phyloP scores from a whole-genome alignment of 2,329 filamentous ascomycete species.

The Herpotrichia juniperi region DNA sequence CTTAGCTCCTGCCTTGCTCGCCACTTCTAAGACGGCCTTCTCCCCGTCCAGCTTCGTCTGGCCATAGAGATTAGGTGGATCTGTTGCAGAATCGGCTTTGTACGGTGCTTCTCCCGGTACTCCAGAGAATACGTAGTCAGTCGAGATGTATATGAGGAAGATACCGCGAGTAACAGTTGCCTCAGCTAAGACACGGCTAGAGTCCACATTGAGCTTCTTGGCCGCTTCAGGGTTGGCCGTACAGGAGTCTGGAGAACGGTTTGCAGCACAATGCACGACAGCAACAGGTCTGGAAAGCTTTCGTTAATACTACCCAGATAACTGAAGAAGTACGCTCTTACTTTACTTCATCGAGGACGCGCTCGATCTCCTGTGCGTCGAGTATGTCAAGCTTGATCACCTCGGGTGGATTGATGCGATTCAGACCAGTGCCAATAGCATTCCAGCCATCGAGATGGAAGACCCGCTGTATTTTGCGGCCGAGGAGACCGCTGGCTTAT shows the following conservation, averaged over 20 bases:
- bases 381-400: slow-evolving; percentile 62
- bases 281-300: slow-evolving; percentile 65
- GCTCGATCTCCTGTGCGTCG: slow-evolving; percentile 52
- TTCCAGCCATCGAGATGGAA: slow-evolving; percentile 71
- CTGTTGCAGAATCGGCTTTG: slow-evolving; percentile 65
- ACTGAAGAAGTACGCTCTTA: slow-evolving; percentile 34
- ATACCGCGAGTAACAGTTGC: slow-evolving; percentile 67
- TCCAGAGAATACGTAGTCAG: slow-evolving; percentile 81
- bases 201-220: slow-evolving; percentile 73
- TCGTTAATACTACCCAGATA: slow-evolving; percentile 5
- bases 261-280: slow-evolving; percentile 88
- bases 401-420: slow-evolving; percentile 72
- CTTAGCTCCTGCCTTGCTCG: slow-evolving; percentile 22
- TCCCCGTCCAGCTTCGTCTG: slow-evolving; percentile 76
- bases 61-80: slow-evolving; percentile 80
- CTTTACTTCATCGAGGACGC: slow-evolving; percentile 59
- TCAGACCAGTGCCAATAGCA: slow-evolving; percentile 60
- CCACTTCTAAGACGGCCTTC: slow-evolving; percentile 70
- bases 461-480: slow-evolving; percentile 74
- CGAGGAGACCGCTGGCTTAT: slow-evolving; percentile 76
- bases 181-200: slow-evolving; percentile 69
- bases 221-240: slow-evolving; percentile 79
- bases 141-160: slow-evolving; percentile 78
- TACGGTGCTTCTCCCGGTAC: slow-evolving; percentile 83
- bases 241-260: slow-evolving; percentile 86